Evolutionary conservation across 2,329 filamentous ascomycete genomes (phyloP).

Genomic region (Trichophyton schoenleinii): DNA sequence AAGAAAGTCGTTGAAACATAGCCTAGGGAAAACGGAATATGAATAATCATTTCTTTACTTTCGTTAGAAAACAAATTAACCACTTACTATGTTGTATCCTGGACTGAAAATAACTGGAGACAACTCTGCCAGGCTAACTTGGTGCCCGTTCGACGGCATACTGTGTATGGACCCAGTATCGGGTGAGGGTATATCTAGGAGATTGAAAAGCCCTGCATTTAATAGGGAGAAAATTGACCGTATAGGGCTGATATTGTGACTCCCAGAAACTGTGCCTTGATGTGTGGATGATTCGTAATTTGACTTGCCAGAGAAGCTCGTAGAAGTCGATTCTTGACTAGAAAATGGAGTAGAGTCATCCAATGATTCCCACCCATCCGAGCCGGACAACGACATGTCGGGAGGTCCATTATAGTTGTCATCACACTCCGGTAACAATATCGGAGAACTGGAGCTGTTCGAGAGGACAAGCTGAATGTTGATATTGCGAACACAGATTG

Average conservation of each 20-base stretch:
- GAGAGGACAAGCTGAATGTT: slow-evolving; percentile 8
- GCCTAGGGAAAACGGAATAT: slow-evolving; percentile 16
- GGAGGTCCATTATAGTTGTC: background rate
- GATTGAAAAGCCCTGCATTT: slow-evolving; percentile 17
- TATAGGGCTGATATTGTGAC: background rate
- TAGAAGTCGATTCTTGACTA: slow-evolving; percentile 10
- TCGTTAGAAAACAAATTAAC: background rate
- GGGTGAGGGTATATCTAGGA: slow-evolving; percentile 8
- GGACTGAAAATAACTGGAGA: slow-evolving; percentile 22
- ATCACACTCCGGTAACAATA: background rate
- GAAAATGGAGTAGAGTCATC: slow-evolving; percentile 13
- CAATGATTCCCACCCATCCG: slow-evolving; percentile 9
- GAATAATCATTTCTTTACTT: background rate
- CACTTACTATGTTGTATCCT: slow-evolving; percentile 22
- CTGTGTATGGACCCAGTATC: background rate
- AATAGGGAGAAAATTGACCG: slow-evolving; percentile 16
- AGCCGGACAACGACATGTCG: background rate
- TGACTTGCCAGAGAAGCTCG: background rate
- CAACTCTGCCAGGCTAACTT: slow-evolving; percentile 16
- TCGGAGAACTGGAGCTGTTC: background rate
- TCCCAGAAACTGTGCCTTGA: background rate
- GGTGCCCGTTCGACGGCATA: slow-evolving; percentile 1
- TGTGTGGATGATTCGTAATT: slow-evolving; percentile 4
- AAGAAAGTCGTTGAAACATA: slow-evolving; percentile 24
- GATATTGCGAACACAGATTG: slow-evolving; percentile 7